Conservation (phyloP, 495 filamentous ascomycete species). For the Penicillium atrosanguineum region DNA sequence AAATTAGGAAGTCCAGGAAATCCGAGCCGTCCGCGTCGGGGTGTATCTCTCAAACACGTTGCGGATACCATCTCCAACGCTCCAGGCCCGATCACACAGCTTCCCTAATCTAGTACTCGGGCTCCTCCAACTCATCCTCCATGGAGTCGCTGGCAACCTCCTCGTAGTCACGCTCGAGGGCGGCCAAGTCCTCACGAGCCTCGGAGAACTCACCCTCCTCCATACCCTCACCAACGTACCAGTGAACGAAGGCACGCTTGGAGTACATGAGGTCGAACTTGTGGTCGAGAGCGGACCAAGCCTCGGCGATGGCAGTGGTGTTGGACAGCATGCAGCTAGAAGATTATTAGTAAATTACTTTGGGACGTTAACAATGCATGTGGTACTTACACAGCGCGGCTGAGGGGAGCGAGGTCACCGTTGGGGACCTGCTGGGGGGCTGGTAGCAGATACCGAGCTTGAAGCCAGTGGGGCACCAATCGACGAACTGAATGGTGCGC, state of each 20-base stretch:
- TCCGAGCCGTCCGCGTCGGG: slow-evolving; percentile 23
- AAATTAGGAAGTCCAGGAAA: slow-evolving; percentile 27
- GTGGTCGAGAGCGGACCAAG: slow-evolving; percentile 94
- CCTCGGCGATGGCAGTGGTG: slow-evolving; percentile 98
- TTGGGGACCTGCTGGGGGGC: slow-evolving; percentile 90
- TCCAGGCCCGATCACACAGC: slow-evolving; percentile 20
- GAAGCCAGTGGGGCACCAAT: slow-evolving; percentile 99
- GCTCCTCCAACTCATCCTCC: slow-evolving; percentile 83
- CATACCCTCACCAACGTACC: slow-evolving; percentile 99
- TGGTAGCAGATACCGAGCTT: slow-evolving; percentile 99
- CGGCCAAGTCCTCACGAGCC: slow-evolving; percentile 96
- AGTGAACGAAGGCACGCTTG: slow-evolving; percentile 99
- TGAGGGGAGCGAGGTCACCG: slow-evolving; percentile 94
- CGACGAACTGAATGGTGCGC: slow-evolving; percentile 97
- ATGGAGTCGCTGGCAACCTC: slow-evolving; percentile 96
- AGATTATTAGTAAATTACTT: slow-evolving; percentile 17
- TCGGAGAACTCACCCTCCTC: slow-evolving; percentile 99
- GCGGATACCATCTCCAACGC: slow-evolving; percentile 21
- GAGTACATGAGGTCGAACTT: slow-evolving; percentile 99
- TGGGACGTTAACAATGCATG: not conserved
- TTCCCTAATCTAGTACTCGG: slow-evolving; percentile 78
- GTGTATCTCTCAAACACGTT: slow-evolving; percentile 26
- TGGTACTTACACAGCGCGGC: slow-evolving; percentile 83
- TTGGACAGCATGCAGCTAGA: slow-evolving; percentile 96
- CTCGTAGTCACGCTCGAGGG: slow-evolving; percentile 98